Base-by-base conservation (phyloP, 805 yeast species). In the Ogataea ganodermae region DNA sequence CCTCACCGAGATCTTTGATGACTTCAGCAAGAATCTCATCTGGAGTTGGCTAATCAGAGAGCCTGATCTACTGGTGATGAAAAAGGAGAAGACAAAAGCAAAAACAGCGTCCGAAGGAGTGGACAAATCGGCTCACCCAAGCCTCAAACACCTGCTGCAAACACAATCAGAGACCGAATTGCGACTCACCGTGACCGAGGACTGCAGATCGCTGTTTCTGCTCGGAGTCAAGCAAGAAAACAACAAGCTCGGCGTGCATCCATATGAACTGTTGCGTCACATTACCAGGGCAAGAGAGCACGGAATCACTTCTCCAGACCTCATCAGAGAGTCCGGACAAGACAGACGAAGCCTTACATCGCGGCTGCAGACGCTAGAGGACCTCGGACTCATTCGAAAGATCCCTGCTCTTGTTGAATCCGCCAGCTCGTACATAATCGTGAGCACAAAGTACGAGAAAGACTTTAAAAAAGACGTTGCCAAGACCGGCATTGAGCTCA, bases 311-410 rank as follows among this genome's bases (percentile, higher is more conserved):
- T 78, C 91, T 0, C 67, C 80, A 24, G 80, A 79, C 21, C 68
- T 86, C 48, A 77, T 83, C 2, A 67, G 69, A 33, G 70, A 67
- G 16, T 78, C 90, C 0, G 78, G 78, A 7, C 94, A 86, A 63
- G 94, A 86, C 57, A 78, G 83, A 14, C 73, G 92, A 52, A 83
- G 90, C 48, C 69, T 84, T 33, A 81, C 90, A 0, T 71, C 80
- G 1, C 72, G 94, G 55, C 68, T 84, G 44, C 80, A 78, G 56
- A 73, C 74, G 35, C 66, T 86, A 16, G 79, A 74, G 48, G 77
- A 72, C 7, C 61, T 71, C 30, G 79, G 78, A 17, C 64, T 82
- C 14, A 74, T 83, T 4, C 66, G 66, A 18, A 79, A 74, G 43
- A 41, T 51, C 28, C 52, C 63, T 4, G 55, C 74, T 18, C 50